These are phyloP conservation scores for Piloderma croceum DNA, from an alignment of 768 basidiomycete species.

Conservation along the genomic window DNA sequence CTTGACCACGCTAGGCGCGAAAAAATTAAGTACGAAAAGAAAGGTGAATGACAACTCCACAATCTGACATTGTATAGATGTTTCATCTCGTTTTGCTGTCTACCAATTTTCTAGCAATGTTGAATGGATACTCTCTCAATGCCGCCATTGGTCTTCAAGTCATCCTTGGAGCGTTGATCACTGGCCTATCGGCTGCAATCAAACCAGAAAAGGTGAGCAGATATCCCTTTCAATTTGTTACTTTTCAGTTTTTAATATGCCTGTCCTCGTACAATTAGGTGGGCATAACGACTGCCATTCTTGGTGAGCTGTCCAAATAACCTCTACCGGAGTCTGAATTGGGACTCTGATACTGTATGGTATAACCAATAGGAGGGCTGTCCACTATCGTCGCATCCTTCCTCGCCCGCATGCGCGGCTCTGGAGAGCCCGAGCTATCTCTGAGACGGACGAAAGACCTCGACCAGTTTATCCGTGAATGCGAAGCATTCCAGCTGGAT, in stretches of 20 bases:
- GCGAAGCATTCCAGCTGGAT: conserved; percentile 53
- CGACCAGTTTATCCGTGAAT: conserved; percentile 62
- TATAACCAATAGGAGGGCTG: conserved; percentile 59
- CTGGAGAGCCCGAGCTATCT: conserved; percentile 66
- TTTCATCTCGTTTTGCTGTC: too few relatives aligned
- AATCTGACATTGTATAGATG: too few relatives aligned
- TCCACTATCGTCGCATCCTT: conserved; percentile 68
- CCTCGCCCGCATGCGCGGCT: conserved; percentile 63
- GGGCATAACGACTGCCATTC: conserved; percentile 34
- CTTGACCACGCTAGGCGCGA: conserved; percentile 42
- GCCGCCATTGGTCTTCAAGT: conserved; percentile 60
- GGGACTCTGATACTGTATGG: too few relatives aligned
- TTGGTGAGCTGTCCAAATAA: conserved; percentile 35
- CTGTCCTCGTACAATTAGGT: conserved; percentile 18
- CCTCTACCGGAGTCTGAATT: too few relatives aligned
- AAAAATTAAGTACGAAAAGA: conserved; percentile 39
- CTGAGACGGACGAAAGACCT: conserved; percentile 51
- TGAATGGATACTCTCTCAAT: conserved; percentile 31
- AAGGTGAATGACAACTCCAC: conserved; percentile 40
- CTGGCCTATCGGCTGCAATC: conserved; percentile 50
- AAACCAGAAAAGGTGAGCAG: too few relatives aligned
- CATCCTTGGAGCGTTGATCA: conserved; percentile 59
- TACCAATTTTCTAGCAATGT: too few relatives aligned
- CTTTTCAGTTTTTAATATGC: too few relatives aligned
- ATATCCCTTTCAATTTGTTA: too few relatives aligned